Evolutionary conservation across 1,284 basidiomycete genomes (phyloP).

Genomic region (Erythrobasidium hasegawianum): DNA sequence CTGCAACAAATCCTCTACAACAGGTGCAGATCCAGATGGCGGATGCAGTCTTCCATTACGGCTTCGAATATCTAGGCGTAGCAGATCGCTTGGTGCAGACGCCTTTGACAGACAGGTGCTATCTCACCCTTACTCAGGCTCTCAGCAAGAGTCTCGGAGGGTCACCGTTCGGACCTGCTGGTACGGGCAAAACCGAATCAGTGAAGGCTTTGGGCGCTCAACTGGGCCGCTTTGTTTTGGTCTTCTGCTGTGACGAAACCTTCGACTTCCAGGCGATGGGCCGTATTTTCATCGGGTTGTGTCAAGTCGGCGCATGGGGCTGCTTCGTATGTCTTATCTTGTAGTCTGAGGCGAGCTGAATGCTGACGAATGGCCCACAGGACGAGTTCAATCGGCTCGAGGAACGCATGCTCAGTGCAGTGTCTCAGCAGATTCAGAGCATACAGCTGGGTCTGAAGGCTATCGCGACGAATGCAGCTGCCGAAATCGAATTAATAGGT

Average conservation of each 20-base stretch:
- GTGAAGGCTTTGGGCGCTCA: constrained; percentile 98
- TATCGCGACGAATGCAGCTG: constrained; percentile 72
- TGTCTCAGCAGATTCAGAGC: constrained; percentile 97
- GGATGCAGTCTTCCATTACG: constrained; percentile 90
- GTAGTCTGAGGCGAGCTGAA: too few species aligned
- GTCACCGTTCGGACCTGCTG: constrained; percentile 95
- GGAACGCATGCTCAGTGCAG: constrained; percentile 94
- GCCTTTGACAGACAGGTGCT: constrained; percentile 95
- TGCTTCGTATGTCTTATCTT: constrained; percentile 60
- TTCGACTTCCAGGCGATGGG: constrained; percentile 99
- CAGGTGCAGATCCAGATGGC: constrained; percentile 71
- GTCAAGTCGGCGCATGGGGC: constrained; percentile 98
- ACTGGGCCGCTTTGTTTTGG: constrained; percentile 92
- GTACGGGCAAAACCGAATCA: constrained; percentile 98
- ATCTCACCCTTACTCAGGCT: constrained; percentile 93
- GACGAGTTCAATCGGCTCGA: constrained; percentile 76
- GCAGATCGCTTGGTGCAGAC: constrained; percentile 97
- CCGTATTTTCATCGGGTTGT: constrained; percentile 97
- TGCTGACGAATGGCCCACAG: too few species aligned
- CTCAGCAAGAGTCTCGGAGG: constrained; percentile 91
- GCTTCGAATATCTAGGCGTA: constrained; percentile 99
- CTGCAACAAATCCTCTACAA: constrained; percentile 69
- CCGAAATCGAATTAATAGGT: constrained; percentile 90
- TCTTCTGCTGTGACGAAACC: constrained; percentile 99
- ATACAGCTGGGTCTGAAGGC: constrained; percentile 91